Evolutionary conservation across 148 eudicot species (phyloP), one percentile per base, ranked within the genome.

Genomic region (Rhododendron kiyosumense): DNA sequence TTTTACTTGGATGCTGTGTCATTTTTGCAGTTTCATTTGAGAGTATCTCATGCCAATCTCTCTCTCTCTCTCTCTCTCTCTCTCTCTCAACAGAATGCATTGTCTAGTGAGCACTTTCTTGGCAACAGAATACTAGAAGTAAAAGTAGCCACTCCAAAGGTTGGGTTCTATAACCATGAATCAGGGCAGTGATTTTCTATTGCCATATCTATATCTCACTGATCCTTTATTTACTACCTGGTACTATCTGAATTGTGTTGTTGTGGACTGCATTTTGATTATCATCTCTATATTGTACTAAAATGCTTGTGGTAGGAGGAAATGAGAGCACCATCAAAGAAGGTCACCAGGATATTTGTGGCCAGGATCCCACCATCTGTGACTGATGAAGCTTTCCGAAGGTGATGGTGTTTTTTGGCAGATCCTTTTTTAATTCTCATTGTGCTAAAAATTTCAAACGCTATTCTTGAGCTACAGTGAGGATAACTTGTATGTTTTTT

Each of bases 271-370:
- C n/a, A 78, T 28, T 79, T 10, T 79, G 36, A 79, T 78, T 28
- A 49, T 86, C 43, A 63, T 81, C 20, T 52, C 38, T 38, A 30
- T 36, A 11, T 46, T 76, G 32, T 41, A 18, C 36, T 54, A 13
- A 10, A 76, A 74, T 34, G 3, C 15, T 65, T 67, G 8, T 52
- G 78, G 32, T 73, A 86, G 88, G 88, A 83, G 92, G 98, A 97
- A 91, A 93, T 93, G 96, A 90, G 92, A 85, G 86, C 95, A 82
- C 91, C 99, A 24, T 77, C 98, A n/a, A 97, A 92, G 89, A 97
- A 97, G 88, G 94, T 92, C 69, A 97, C 98, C 45, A 93, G 98
- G 90, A 97, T 97, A 83, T 97, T 97, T 93, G 99, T 97, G 38
- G 99, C 99, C 52, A 91, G 98, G 89, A 94, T 97, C 48, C 91